A percentile compares a stretch with the other conserved stretches of the same genome.
Evolutionary conservation across 345 rosid species (phyloP).

Genomic region (Hirschfeldia incana): DNA sequence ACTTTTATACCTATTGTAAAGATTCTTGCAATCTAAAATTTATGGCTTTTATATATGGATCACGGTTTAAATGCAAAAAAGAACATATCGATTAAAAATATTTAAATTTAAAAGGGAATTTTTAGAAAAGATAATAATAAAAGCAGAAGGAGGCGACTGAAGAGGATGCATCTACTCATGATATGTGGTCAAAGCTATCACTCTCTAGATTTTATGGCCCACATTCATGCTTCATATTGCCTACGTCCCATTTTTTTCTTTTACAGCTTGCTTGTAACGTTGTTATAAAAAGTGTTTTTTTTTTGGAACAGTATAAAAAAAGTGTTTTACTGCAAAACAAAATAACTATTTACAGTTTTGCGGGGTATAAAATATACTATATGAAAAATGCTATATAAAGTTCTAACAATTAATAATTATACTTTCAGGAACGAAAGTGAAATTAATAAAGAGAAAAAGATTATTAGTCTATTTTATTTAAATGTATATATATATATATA

Average conservation of each 20-base stretch:
- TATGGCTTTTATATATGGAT: not conserved
- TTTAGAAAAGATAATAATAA: not conserved
- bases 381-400: not conserved
- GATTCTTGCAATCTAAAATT: not conserved
- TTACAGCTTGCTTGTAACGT: not conserved
- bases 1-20: not conserved
- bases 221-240: slow-evolving; percentile 24
- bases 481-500: too few relatives aligned
- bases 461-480: too few relatives aligned
- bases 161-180: not conserved
- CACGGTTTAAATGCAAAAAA: not conserved
- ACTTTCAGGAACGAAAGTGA: not conserved
- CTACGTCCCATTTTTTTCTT: slow-evolving; percentile 3
- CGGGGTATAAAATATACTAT: not conserved
- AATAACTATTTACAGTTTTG: not conserved
- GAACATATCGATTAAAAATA: not conserved
- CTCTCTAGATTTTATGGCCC: slow-evolving; percentile 28
- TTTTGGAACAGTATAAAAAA: too few relatives aligned
- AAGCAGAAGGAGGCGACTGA: slow-evolving; percentile 15
- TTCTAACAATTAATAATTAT: too few relatives aligned
- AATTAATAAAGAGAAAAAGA: not conserved
- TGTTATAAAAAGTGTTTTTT: not conserved
- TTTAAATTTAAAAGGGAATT: not conserved
- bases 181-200: slow-evolving; percentile 30
- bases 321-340: not conserved